Percentiles rank a stretch among this genome's conserved stretches.
Conservation (phyloP, 1,284 basidiomycete species). For the Tilletia caries region DNA sequence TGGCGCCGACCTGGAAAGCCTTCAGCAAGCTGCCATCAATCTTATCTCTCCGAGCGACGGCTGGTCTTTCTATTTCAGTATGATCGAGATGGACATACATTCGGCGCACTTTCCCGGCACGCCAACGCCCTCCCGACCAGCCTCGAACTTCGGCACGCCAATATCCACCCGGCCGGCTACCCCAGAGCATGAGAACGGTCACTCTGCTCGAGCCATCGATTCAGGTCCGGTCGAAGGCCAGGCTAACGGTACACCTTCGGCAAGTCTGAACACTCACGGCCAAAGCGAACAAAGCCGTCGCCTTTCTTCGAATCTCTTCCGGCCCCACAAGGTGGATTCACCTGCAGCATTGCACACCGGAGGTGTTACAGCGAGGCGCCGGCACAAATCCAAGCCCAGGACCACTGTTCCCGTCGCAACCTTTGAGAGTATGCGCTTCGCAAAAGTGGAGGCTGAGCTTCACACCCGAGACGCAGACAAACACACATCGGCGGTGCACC, state of each 20-base stretch:
- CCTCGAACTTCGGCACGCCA: conserved; percentile 13
- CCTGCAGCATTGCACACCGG: not conserved
- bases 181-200: conserved; percentile 19
- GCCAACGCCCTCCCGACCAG: conserved; percentile 12
- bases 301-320: not conserved
- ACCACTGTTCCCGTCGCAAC: conserved; percentile 34
- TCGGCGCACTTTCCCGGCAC: conserved; percentile 30
- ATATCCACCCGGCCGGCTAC: conserved; percentile 17
- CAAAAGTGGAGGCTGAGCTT: conserved; percentile 35
- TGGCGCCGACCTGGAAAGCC: conserved; percentile 62
- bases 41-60: conserved; percentile 63
- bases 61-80: conserved; percentile 61
- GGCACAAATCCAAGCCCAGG: not conserved
- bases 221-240: conserved; percentile 14
- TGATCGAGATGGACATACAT: conserved; percentile 34
- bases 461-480: conserved; percentile 31
- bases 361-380: conserved; percentile 27
- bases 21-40: conserved; percentile 56
- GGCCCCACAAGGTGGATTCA: not conserved
- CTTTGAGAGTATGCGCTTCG: conserved; percentile 44
- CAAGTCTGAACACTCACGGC: too few relatives aligned
- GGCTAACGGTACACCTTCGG: too few relatives aligned
- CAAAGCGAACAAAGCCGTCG: too few relatives aligned
- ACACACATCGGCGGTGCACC: conserved; percentile 33
- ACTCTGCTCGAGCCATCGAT: conserved; percentile 25